A percentile compares a stretch with the other conserved stretches of the same genome.
Conservation (phyloP, 176 grass and related monocot genomes). For the Elymus sibiricus region DNA sequence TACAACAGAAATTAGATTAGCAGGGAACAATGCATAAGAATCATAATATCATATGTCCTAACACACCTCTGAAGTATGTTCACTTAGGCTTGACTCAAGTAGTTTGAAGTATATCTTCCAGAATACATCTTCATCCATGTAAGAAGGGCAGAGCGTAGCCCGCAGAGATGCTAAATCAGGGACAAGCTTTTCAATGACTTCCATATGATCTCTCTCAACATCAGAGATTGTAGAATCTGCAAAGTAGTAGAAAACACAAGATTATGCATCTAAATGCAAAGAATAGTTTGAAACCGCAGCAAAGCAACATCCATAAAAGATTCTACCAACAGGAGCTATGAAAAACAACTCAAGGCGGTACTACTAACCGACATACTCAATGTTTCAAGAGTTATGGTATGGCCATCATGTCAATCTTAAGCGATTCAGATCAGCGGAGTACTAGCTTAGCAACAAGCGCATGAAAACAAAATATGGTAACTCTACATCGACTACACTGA, state of each 20-base stretch:
- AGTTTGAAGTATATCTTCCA: conserved; percentile 91
- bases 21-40: conserved; percentile 9
- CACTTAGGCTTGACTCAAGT: conserved; percentile 64
- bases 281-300: not conserved
- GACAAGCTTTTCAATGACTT: conserved; percentile 55
- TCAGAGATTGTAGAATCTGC: conserved; percentile 73
- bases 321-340: not conserved
- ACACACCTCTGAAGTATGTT: conserved; percentile 71
- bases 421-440: not conserved
- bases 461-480: not conserved
- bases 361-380: not conserved
- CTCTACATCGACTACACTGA: not conserved
- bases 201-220: conserved; percentile 61
- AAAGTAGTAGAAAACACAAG: conserved; percentile 24
- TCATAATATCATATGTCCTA: not conserved
- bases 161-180: conserved; percentile 68
- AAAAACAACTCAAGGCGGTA: not conserved
- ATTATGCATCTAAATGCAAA: not conserved
- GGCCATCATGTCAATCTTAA: not conserved
- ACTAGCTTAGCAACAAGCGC: not conserved
- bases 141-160: conserved; percentile 64
- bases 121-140: conserved; percentile 66
- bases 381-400: not conserved
- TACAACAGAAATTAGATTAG: not conserved
- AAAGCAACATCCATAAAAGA: not conserved